phyloP scores from a whole-genome alignment of 2,329 filamentous ascomycete genomes.

The Helminthosporium solani region DNA sequence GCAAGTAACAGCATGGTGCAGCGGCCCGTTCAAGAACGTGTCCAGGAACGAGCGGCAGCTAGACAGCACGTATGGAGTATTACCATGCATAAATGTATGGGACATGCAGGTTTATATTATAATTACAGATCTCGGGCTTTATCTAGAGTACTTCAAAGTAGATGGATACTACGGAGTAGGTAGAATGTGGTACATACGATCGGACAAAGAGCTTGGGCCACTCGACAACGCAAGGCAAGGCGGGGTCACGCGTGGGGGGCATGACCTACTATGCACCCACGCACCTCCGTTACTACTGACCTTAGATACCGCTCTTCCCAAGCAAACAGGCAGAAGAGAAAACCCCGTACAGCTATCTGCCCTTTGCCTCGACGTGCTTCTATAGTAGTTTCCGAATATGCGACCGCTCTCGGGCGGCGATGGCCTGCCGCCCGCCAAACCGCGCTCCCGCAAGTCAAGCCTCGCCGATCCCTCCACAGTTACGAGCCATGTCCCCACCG shows the following conservation, averaged over 20 bases:
- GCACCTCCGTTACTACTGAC: too few species aligned
- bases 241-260: slow-evolving; percentile 4
- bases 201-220: background rate
- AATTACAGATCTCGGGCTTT: too few species aligned
- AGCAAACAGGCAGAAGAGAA: background rate
- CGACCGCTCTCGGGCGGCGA: slow-evolving; percentile 41
- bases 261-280: too few species aligned
- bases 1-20: too few species aligned
- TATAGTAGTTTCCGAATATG: slow-evolving; percentile 21
- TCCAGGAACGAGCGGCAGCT: background rate
- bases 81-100: too few species aligned
- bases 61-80: background rate
- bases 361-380: background rate
- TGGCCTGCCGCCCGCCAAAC: slow-evolving; percentile 32
- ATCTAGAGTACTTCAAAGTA: too few species aligned
- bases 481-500: slow-evolving; percentile 49
- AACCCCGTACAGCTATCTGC: background rate
- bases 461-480: slow-evolving; percentile 31
- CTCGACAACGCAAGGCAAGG: background rate
- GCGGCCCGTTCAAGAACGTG: too few species aligned
- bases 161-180: too few species aligned
- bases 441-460: slow-evolving; percentile 42
- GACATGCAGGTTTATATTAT: too few species aligned
- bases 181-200: too few species aligned
- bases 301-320: slow-evolving; percentile 2